Conservation (phyloP, 2,329 filamentous ascomycete genomes). For the Ophiocordyceps camponoti-rufipedis region DNA sequence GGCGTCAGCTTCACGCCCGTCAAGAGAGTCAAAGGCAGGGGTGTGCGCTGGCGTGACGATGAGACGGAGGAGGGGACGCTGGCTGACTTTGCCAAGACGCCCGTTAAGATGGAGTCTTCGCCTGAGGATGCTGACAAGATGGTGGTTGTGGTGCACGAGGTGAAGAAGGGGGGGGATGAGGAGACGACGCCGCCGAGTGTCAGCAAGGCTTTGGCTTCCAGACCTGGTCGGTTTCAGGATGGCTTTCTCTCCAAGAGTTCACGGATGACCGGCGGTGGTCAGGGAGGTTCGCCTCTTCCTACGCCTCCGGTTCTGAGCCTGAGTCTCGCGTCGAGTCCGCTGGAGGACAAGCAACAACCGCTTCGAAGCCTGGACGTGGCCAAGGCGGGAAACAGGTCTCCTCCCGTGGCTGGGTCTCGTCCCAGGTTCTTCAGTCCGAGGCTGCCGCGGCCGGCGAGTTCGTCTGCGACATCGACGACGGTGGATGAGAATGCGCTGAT, state of each 20-base stretch:
- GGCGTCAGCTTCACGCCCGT: slow-evolving; percentile 65
- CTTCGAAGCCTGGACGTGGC: slow-evolving; percentile 31
- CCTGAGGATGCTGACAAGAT: neutral
- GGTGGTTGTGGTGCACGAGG: slow-evolving; percentile 2
- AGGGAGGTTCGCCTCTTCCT: slow-evolving; percentile 42
- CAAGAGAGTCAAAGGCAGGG: slow-evolving; percentile 59
- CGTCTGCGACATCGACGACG: slow-evolving; percentile 6
- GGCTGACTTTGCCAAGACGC: slow-evolving; percentile 83
- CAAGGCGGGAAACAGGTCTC: slow-evolving; percentile 31
- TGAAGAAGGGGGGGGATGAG: slow-evolving; percentile 2
- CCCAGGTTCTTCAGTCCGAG: slow-evolving; percentile 5
- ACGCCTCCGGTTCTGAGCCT: slow-evolving; percentile 36
- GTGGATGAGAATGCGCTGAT: slow-evolving; percentile 35
- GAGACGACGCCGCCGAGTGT: slow-evolving; percentile 10
- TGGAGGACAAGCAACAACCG: slow-evolving; percentile 18
- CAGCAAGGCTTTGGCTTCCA: slow-evolving; percentile 25
- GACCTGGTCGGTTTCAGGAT: slow-evolving; percentile 66
- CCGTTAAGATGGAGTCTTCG: slow-evolving; percentile 36
- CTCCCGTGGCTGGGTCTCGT: slow-evolving; percentile 15
- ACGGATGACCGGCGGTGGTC: slow-evolving; percentile 17
- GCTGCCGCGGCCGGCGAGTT: slow-evolving; percentile 8
- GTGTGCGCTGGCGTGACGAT: slow-evolving; percentile 87
- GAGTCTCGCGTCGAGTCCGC: slow-evolving; percentile 29
- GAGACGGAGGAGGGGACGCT: slow-evolving; percentile 64
- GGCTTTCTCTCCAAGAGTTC: slow-evolving; percentile 56